Base-by-base conservation (phyloP, 129 eudicot species). In the Tanacetum coccineum region DNA sequence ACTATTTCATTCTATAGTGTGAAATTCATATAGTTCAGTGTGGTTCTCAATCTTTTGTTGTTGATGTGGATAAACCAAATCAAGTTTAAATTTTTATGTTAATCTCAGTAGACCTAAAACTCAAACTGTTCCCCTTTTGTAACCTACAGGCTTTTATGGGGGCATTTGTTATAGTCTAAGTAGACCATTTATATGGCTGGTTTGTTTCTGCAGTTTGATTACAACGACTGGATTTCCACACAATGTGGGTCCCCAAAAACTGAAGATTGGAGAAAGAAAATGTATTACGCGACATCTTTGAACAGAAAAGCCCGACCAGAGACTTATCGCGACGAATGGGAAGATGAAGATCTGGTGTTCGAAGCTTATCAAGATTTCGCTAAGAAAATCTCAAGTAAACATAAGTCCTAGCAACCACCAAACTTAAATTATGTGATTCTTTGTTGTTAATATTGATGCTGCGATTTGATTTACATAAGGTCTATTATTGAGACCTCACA, bases 181-280 rank as follows among this genome's bases (percentile, higher is more conserved):
- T 32, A 32, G 40, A 6, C 40, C 9, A 36, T 36, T 36, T 5
- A 5, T 13, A 32, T 59, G 66, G 21, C 47, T 13, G 14, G 19
- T 55, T 54, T 25, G n/a, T 54, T 42, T 49, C 0, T 52, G 76
- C 87, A 91, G 96, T 88, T 83, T 68, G 96, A 88, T 56, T 92
- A 92, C 76, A 75, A 85, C 72, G 96, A 92, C 66, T 88, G 98
- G 98, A 57, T 88, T 64, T 96, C 96, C 36, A 75, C 65, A 3
- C 73, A 84, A 82, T 79, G 87, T 30, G 85, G 87, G 39, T 49
- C 69, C 59, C 78, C 78, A n/a, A 85, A 88, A n/a, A 53, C 81
- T 0, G 98, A 92, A 70, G 95, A 88, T 66, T 92, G 98, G 98
- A 88, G 98, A 67, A 85, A 82, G 72, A 76, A 80, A 74, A 88